phyloP scores from a whole-genome alignment of 352 stramenopile species.

The Phytopythium aichiense region DNA sequence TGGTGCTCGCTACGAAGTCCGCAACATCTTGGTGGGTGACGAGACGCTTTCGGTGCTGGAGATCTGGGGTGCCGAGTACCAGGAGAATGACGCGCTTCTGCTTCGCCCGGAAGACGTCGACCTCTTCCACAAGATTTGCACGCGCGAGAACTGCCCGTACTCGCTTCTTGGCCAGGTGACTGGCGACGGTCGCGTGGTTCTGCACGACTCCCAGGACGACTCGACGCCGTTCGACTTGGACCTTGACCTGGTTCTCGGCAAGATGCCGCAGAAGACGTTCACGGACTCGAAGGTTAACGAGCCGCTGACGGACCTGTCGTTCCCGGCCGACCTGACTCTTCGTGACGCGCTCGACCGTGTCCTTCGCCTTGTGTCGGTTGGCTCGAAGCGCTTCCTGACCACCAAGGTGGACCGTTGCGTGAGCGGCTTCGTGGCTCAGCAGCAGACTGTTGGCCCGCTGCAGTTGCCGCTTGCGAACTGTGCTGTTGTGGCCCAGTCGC shows the following conservation, averaged over 20 bases:
- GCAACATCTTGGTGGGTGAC: slow-evolving; percentile 96
- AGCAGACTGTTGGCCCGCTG: slow-evolving; percentile 98
- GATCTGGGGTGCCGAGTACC: slow-evolving; percentile 99
- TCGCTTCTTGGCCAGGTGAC: slow-evolving; percentile 94
- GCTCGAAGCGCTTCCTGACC: slow-evolving; percentile 98
- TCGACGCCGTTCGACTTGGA: slow-evolving; percentile 96
- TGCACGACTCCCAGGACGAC: slow-evolving; percentile 94
- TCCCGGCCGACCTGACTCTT: slow-evolving; percentile 90
- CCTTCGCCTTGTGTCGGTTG: slow-evolving; percentile 94
- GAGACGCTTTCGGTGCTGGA: slow-evolving; percentile 98
- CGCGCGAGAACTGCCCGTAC: slow-evolving; percentile 97
- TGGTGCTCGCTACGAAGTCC: slow-evolving; percentile 92
- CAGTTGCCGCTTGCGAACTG: slow-evolving; percentile 97
- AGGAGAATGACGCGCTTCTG: slow-evolving; percentile 99
- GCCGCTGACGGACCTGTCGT: slow-evolving; percentile 45
- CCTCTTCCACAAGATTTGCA: slow-evolving; percentile 94
- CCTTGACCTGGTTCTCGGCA: slow-evolving; percentile 96
- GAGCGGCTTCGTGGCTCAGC: slow-evolving; percentile 96
- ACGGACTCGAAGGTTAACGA: slow-evolving; percentile 73
- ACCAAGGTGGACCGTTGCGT: slow-evolving; percentile 97
- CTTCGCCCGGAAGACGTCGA: slow-evolving; percentile 88
- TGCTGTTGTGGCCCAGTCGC: slow-evolving; percentile 95
- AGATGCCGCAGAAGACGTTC: slow-evolving; percentile 99
- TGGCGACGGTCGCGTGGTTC: slow-evolving; percentile 94
- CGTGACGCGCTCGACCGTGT: slow-evolving; percentile 92